phyloP scores from a whole-genome alignment of 352 stramenopile genomes.

The Globisporangium cylindrosporum region DNA sequence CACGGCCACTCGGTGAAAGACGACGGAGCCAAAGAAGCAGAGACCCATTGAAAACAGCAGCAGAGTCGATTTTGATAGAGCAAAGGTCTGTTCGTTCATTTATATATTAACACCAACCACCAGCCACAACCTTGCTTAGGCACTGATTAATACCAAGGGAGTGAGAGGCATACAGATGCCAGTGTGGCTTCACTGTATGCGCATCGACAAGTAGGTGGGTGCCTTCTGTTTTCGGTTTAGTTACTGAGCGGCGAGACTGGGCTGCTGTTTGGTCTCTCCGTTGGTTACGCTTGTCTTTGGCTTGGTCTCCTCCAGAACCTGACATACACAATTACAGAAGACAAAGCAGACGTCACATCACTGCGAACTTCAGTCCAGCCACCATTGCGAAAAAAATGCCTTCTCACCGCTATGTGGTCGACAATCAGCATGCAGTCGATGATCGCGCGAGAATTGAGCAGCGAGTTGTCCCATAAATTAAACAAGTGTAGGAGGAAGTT shows the following conservation, averaged over 20 bases:
- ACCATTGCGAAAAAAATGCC: background rate
- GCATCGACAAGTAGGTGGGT: background rate
- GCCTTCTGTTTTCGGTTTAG: background rate
- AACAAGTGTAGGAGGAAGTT: constrained; percentile 89
- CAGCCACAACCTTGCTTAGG: background rate
- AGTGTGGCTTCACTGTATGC: background rate
- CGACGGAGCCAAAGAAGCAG: background rate
- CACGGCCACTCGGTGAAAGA: constrained; percentile 7
- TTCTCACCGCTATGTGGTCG: constrained; percentile 51
- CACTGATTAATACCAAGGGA: background rate
- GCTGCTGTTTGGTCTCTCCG: background rate
- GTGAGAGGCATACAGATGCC: background rate
- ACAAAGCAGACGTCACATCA: background rate
- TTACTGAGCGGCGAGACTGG: constrained; percentile 1
- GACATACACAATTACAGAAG: background rate
- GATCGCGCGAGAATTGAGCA: constrained; percentile 81
- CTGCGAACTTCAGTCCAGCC: background rate
- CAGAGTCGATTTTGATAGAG: background rate
- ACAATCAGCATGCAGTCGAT: constrained; percentile 88
- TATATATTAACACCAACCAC: constrained; percentile 3
- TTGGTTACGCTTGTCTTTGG: constrained; percentile 8
- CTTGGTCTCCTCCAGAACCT: constrained; percentile 39
- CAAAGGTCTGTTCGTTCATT: background rate
- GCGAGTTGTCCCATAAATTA: constrained; percentile 90
- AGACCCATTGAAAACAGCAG: background rate